Evolutionary conservation across 139 green algal species (phyloP), one percentile per base, ranked within the genome.

Genomic region (Tetratostichococcus sp.): DNA sequence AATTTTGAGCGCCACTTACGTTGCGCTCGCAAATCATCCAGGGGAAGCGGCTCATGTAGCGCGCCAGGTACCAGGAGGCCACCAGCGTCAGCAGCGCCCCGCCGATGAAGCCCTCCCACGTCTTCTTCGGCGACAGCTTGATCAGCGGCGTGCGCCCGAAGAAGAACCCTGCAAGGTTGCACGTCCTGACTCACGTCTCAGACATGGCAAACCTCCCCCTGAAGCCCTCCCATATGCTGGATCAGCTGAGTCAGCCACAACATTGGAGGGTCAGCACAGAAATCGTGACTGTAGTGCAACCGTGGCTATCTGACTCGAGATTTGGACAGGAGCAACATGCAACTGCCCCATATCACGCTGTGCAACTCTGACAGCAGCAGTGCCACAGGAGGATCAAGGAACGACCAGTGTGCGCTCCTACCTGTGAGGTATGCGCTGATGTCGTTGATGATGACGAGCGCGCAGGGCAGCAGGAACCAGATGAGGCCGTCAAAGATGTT

Each of bases 41-140:
- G 69, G 89, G 86, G 79, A 84, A 94, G n/a, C 75, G 74, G 0
- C 83, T 84, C 77, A 97, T 72, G 21, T 83, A 71, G 8, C 74
- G 73, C 0, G 93, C 83, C 33, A 97, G 79, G 70, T 90, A 81
- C 79, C 93, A 96, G 28, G 91, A 92, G 17, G 84, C 70, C 1
- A 93, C 16, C 34, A 98, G 79, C 31, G 95, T 98, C 73, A 83
- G 83, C 19, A 95, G 2, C 66, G 90, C 86, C 35, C 92, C 95
- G 22, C 94, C 94, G 21, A 98, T 80, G 76, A 98, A 99, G 26
- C 96, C 96, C 86, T 99, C 96, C 94, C 93, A 98, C 0, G 96
- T 99, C 91, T 99, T 99, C 79, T 98, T 99, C 66, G 96, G 96
- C 0, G 94, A 98, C 67, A 99, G 86, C 79, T 96, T 94, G 71